Evolutionary conservation across 495 filamentous ascomycete genomes (phyloP).

Genomic region (Pyronema omphalodes): DNA sequence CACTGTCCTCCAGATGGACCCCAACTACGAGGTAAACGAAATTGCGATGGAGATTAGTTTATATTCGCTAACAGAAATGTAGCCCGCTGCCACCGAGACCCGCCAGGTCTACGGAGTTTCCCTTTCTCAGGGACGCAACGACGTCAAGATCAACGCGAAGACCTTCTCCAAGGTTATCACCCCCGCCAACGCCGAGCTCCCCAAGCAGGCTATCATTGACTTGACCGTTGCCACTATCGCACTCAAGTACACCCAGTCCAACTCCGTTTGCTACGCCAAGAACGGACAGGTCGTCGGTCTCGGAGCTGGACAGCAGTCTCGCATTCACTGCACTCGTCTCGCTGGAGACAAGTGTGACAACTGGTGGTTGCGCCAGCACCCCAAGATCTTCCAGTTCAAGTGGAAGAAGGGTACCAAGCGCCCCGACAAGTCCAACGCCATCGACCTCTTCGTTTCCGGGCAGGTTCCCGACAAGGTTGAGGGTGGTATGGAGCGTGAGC

Average conservation of each 20-base stretch:
- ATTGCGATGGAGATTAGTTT: background rate
- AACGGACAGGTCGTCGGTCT: constrained; percentile 89
- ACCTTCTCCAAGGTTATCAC: constrained; percentile 72
- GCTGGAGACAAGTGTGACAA: constrained; percentile 98
- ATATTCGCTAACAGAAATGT: background rate
- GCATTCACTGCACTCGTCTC: constrained; percentile 94
- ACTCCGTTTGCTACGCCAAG: constrained; percentile 94
- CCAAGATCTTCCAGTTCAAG: constrained; percentile 65
- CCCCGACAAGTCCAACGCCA: constrained; percentile 92
- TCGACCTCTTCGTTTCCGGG: constrained; percentile 82
- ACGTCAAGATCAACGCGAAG: constrained; percentile 63
- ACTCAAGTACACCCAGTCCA: constrained; percentile 94
- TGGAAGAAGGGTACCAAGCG: constrained; percentile 96
- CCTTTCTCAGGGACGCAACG: constrained; percentile 78
- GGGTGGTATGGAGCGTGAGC: constrained; percentile 57
- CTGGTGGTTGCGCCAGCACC: constrained; percentile 98
- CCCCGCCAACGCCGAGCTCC: constrained; percentile 48
- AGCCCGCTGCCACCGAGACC: constrained; percentile 51
- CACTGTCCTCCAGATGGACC: constrained; percentile 87
- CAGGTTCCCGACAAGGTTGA: constrained; percentile 45
- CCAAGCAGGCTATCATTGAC: constrained; percentile 69
- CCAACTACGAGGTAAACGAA: constrained; percentile 40
- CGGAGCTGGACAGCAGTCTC: constrained; percentile 88
- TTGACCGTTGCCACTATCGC: constrained; percentile 91
- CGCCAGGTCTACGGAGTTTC: constrained; percentile 77